Evolutionary conservation across 2,329 filamentous ascomycete genomes (phyloP), one percentile per base, ranked within the genome.

Genomic region (Ophiostoma perfectum): DNA sequence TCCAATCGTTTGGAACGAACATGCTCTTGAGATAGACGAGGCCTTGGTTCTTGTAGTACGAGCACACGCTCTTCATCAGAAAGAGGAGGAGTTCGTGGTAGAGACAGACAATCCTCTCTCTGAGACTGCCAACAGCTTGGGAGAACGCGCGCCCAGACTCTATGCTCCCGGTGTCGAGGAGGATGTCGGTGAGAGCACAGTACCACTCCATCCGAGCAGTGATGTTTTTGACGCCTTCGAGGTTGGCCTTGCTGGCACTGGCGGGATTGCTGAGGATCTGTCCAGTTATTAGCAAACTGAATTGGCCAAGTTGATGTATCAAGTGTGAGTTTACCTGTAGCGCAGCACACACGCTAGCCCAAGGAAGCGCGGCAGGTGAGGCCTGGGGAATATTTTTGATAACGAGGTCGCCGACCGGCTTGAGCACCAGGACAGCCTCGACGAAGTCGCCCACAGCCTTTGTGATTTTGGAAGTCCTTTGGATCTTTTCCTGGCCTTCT

Each of bases 181-280:
- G 72, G 3, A 74, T 72, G 14, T 64, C 66, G 3, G 73, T 73
- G 18, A 80, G 70, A 27, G 73, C 71, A 72, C 74, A 78, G 70
- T 80, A 80, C 78, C 76, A 80, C 1, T 78, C 72, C 74, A 80
- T 80, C 62, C 75, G 74, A 2, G 72, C 73, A n/a, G 78, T 39
- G 52, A 81, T 75, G 64, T 81, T 74, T 2, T 68, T 41, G 44
- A 81, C 75, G 11, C 78, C 78, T 12, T 75, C 66, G 1, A 74
- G 75, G 62, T 79, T 78, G n/a, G 73, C 68, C 6, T 70, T 55
- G n/a, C 27, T 55, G n/a, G 49, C 49, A 18, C 27, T 55, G 49
- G 49, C n/a, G 27, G 49, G 49, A 8, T 55, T 55, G 49, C 49
- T 27, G n/a, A 55, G 3, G 1, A 55, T 55, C 49, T 55, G n/a